Base-by-base conservation (phyloP, 257 asterid genomes). In the Jacaranda mimosifolia region DNA sequence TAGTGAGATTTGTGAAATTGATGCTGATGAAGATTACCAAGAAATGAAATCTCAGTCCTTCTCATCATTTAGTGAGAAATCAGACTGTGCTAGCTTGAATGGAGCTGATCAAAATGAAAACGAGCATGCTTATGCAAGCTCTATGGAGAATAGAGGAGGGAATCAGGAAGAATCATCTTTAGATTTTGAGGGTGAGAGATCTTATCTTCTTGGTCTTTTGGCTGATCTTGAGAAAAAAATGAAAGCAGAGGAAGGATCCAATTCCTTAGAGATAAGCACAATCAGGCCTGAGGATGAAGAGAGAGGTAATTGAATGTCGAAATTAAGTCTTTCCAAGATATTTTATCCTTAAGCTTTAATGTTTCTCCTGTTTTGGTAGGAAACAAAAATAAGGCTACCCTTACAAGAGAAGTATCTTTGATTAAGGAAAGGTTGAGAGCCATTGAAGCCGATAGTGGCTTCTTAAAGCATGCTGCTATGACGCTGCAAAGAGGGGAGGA, bases 401-500 rank as follows among this genome's bases (percentile, higher is more conserved):
- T 92, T 53, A 81, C 84, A 63, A 83, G 90, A 86, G 97, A 90
- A 81, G 73, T 92, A 21, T 89, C 87, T 1, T 35, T 78, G 45
- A 83, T 92, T 42, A 85, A 88, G 84, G 94, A 92, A 83, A 85
- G 93, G 69, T 53, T 92, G 81, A 84, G 91, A 77, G 93, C 85
- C 5, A 72, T 92, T 32, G 97, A 92, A 87, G 91, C 92, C n/a
- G 97, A 92, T 14, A 87, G 93, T 76, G 88, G 88, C 58, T 90
- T 92, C 88, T 78, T 92, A 77, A 90, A 90, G 83, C 97, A 89
- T 52, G 91, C 94, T 43, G 90, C 96, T 39, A 86, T 84, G 97
- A 82, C 91, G 13, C 40, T 88, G 72, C 96, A 91, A 58, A 85
- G 78, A 32, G 90, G 91, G 26, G 86, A 80, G 6, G 91, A 88